Conservation (phyloP, 1,139 yeast species). For the Yueomyces sp. region DNA sequence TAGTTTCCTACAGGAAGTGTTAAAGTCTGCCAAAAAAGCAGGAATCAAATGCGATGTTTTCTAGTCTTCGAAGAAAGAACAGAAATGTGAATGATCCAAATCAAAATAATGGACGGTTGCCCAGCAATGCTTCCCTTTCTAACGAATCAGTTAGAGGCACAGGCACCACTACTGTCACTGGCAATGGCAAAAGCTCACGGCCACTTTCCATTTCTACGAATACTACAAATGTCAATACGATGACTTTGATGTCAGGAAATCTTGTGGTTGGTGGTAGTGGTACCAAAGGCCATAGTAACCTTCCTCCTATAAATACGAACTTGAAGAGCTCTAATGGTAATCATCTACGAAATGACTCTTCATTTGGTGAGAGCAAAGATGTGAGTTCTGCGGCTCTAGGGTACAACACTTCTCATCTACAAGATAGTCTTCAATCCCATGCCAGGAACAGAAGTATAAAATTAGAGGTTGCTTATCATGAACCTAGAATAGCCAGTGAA, state of each 20-base stretch:
- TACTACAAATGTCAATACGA: constrained; percentile 1
- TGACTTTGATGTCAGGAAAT: constrained; percentile 2
- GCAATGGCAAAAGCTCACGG: neutral
- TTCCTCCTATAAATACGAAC: no score
- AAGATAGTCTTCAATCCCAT: no score
- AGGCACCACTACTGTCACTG: neutral
- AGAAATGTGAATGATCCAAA: neutral
- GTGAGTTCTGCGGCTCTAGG: no score
- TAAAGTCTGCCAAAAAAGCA: no score
- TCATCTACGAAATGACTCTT: no score
- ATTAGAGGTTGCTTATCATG: constrained; percentile 62
- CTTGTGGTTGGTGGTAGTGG: constrained; percentile 1
- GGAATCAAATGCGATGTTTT: neutral
- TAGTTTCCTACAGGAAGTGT: no score
- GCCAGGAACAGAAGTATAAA: constrained; percentile 1
- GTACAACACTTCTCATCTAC: no score
- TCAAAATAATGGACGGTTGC: neutral
- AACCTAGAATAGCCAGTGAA: constrained; percentile 39
- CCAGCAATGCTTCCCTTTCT: neutral
- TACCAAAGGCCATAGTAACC: no score
- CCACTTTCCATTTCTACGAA: neutral
- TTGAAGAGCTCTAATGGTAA: no score
- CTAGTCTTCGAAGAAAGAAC: constrained; percentile 2
- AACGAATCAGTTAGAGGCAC: neutral
- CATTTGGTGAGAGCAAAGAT: no score